Base-by-base conservation (phyloP, 345 rosid species). In the Lumnitzera racemosa region DNA sequence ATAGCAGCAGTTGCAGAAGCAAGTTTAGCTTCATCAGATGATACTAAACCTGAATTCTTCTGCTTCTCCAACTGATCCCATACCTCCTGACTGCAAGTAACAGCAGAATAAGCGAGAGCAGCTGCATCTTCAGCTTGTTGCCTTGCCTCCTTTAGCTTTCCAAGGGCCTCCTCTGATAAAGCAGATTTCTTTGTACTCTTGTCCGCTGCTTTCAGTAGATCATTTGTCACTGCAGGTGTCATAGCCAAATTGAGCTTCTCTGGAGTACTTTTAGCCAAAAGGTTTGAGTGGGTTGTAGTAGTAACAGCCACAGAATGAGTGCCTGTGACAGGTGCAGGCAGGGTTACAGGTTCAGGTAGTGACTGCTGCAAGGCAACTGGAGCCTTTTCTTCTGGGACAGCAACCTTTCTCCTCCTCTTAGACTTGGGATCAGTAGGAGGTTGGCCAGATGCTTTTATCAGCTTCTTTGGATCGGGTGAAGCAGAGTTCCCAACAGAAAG, bases 1-100 rank as follows among this genome's bases (percentile, higher is more conserved):
- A 83, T 69, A 23, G 95, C 89, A 80, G 76, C 83, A 57, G 96
- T 91, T 61, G 98, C 97, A n/a, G 87, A 85, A 67, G 89, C 84
- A 72, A 95, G 68, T 61, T 74, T 85, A 57, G 74, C 75, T 77
- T 90, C 89, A 63, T 68, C 77, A 65, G 89, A 90, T 51, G 81
- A 61, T 43, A 54, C 78, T 67, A 80, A 72, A 52, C 86, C 81
- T 46, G 82, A 65, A 66, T 73, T 73, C 70, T 72, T 83, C 64
- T 85, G 89, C 71, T 68, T 74, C 51, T 74, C 84, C 68, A 95
- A 72, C 77, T 69, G 84, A 75, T 71, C 82, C 97, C 99, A 95
- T 49, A 90, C 64, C 51, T 75, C 82, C 68, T 79, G 86, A 16
- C 90, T 70, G 53, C 77, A 81, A 76, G 71, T 76, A 78, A 88